Evolutionary conservation across 2,329 filamentous ascomycete species (phyloP).

Genomic region (Hypomyces rosellus): DNA sequence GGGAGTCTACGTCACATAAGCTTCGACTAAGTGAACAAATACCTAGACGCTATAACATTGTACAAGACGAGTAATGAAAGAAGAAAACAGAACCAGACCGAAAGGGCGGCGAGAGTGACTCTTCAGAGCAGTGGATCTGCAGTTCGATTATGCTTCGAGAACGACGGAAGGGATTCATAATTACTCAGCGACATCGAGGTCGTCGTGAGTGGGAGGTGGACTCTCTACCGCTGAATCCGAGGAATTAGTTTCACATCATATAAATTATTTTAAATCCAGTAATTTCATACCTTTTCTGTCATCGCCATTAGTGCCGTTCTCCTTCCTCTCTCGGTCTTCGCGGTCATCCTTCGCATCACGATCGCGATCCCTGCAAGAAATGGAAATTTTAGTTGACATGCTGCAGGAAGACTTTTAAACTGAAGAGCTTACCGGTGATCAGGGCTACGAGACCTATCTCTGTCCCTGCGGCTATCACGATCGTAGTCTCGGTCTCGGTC

Average conservation of each 20-base stretch:
- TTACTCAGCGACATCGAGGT: slow-evolving; percentile 89
- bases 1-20: not conserved
- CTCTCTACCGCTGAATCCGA: slow-evolving; percentile 50
- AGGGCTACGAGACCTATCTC: slow-evolving; percentile 69
- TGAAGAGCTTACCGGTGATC: slow-evolving; percentile 45
- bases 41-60: slow-evolving; percentile 1
- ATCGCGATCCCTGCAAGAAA: slow-evolving; percentile 42
- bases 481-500: slow-evolving; percentile 75
- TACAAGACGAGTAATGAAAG: slow-evolving; percentile 2
- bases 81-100: not conserved
- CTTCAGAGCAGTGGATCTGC: not conserved
- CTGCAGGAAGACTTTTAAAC: not conserved
- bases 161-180: slow-evolving; percentile 1
- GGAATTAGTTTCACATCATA: not conserved
- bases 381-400: slow-evolving; percentile 22
- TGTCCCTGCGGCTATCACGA: slow-evolving; percentile 66
- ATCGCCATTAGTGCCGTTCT: slow-evolving; percentile 75
- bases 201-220: slow-evolving; percentile 78
- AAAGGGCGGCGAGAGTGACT: not conserved
- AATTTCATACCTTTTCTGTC: slow-evolving; percentile 72
- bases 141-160: slow-evolving; percentile 3
- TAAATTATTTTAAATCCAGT: too few relatives aligned
- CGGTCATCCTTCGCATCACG: slow-evolving; percentile 58
- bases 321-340: slow-evolving; percentile 67
- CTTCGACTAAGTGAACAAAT: slow-evolving; percentile 8